A percentile compares a stretch with the other conserved stretches of the same genome.
Conservation (phyloP, 257 asterid genomes). For the Knoxia roxburghii region DNA sequence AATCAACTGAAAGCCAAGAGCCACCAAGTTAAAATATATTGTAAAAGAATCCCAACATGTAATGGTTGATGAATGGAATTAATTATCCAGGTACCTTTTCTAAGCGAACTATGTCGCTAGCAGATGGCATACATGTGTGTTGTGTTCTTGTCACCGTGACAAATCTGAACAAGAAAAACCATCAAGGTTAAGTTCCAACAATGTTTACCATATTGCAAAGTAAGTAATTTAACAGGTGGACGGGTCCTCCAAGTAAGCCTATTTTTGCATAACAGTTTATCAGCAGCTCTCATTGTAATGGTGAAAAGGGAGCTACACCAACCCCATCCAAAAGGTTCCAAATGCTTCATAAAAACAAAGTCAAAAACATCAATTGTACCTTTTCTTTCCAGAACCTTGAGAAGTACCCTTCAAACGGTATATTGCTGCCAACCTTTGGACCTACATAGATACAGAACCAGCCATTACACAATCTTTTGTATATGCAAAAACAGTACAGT, state of each 20-base stretch:
- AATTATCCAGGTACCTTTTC: slow-evolving; percentile 52
- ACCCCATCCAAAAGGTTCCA: no score
- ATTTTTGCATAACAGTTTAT: not conserved
- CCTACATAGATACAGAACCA: slow-evolving; percentile 30
- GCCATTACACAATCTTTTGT: not conserved
- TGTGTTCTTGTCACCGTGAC: slow-evolving; percentile 72
- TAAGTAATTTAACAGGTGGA: not conserved
- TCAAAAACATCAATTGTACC: slow-evolving; percentile 31
- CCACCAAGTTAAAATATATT: not conserved
- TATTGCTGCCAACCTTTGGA: slow-evolving; percentile 68
- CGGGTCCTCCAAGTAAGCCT: not conserved
- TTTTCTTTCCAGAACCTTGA: slow-evolving; percentile 89
- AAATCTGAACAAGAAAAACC: slow-evolving; percentile 49
- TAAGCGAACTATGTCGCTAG: slow-evolving; percentile 58
- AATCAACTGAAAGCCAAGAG: slow-evolving; percentile 53
- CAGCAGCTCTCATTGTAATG: not conserved
- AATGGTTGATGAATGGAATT: not conserved
- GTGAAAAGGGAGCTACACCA: not conserved
- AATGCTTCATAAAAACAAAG: not conserved
- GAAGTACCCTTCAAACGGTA: slow-evolving; percentile 67
- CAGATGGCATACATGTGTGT: slow-evolving; percentile 80
- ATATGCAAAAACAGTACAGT: not conserved
- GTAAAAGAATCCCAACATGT: not conserved
- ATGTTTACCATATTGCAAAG: not conserved
- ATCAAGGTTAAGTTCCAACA: not conserved